Conservation (phyloP, 2,329 filamentous ascomycete genomes). For the Sarocladium strictum region DNA sequence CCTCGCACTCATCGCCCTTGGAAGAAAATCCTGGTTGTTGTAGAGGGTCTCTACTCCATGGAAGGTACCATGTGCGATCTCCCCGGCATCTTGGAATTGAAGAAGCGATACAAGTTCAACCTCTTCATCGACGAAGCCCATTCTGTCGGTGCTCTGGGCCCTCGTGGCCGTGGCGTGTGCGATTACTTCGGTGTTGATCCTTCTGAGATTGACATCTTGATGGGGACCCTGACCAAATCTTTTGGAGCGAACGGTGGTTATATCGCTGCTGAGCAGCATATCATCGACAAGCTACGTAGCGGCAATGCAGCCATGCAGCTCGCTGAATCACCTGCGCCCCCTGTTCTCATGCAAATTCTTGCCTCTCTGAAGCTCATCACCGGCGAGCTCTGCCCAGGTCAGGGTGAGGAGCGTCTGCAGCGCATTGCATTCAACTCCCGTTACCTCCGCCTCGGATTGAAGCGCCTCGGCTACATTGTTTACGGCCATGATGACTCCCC, state of each 20-base stretch:
- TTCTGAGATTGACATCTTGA: slow-evolving; percentile 83
- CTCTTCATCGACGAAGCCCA: slow-evolving; percentile 96
- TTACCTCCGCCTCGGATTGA: slow-evolving; percentile 94
- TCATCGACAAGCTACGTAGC: slow-evolving; percentile 85
- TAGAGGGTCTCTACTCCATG: slow-evolving; percentile 98
- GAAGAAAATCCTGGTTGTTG: slow-evolving; percentile 97
- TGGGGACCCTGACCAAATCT: slow-evolving; percentile 97
- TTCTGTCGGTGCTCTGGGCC: slow-evolving; percentile 88
- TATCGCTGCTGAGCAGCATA: slow-evolving; percentile 78
- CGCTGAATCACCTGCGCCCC: slow-evolving; percentile 81
- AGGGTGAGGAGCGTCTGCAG: slow-evolving; percentile 92
- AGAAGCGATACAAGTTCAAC: slow-evolving; percentile 95
- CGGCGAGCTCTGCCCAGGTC: slow-evolving; percentile 80
- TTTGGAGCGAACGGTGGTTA: slow-evolving; percentile 98
- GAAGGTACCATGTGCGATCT: slow-evolving; percentile 98
- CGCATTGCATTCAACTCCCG: slow-evolving; percentile 97
- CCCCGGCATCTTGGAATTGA: slow-evolving; percentile 79
- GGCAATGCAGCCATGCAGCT: slow-evolving; percentile 83
- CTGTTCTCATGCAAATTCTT: slow-evolving; percentile 85
- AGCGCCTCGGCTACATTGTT: slow-evolving; percentile 93
- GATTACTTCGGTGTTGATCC: slow-evolving; percentile 95
- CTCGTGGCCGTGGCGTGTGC: slow-evolving; percentile 84
- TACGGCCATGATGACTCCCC: slow-evolving; percentile 97
- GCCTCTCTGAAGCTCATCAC: slow-evolving; percentile 82
- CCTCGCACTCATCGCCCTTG: slow-evolving; percentile 97